phyloP scores from a whole-genome alignment of 176 grass and related monocot genomes.

The Olyra latifolia region DNA sequence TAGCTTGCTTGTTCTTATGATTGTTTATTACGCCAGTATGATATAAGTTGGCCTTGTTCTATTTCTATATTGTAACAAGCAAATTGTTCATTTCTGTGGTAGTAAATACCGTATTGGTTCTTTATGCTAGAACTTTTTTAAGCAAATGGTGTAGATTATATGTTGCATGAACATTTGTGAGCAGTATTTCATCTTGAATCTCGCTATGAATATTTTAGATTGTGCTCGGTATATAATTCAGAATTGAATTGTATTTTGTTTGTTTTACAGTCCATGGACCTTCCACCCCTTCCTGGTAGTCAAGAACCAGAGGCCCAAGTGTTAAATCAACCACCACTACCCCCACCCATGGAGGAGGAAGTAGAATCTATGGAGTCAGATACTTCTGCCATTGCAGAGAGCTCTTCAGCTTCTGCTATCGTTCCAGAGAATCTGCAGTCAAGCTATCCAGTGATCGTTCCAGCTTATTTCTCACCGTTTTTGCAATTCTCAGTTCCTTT shows the following conservation, averaged over 20 bases:
- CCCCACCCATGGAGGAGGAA: slow-evolving; percentile 60
- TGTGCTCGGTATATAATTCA: slow-evolving; percentile 9
- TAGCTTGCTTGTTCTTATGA: slow-evolving; percentile 36
- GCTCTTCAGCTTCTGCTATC: slow-evolving; percentile 39
- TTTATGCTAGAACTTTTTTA: not conserved
- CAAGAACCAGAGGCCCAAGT: slow-evolving; percentile 68
- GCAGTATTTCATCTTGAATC: not conserved
- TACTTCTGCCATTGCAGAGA: slow-evolving; percentile 54
- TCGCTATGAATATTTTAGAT: slow-evolving; percentile 23
- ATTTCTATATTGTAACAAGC: not conserved
- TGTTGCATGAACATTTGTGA: not conserved
- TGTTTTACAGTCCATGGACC: slow-evolving; percentile 65
- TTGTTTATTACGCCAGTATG: not conserved
- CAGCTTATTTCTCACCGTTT: slow-evolving; percentile 82
- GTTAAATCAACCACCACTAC: slow-evolving; percentile 53
- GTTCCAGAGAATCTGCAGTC: slow-evolving; percentile 55
- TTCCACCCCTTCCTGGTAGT: slow-evolving; percentile 61
- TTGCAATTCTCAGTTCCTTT: slow-evolving; percentile 76
- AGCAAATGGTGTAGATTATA: not conserved
- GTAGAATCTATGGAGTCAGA: slow-evolving; percentile 77
- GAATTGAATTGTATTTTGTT: slow-evolving; percentile 32
- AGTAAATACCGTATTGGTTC: slow-evolving; percentile 13
- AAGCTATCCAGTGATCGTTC: slow-evolving; percentile 69
- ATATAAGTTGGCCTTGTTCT: slow-evolving; percentile 1
- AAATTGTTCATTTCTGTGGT: not conserved